Conservation (phyloP, 177 flowering plant genomes). For the Vitis hybrid region DNA sequence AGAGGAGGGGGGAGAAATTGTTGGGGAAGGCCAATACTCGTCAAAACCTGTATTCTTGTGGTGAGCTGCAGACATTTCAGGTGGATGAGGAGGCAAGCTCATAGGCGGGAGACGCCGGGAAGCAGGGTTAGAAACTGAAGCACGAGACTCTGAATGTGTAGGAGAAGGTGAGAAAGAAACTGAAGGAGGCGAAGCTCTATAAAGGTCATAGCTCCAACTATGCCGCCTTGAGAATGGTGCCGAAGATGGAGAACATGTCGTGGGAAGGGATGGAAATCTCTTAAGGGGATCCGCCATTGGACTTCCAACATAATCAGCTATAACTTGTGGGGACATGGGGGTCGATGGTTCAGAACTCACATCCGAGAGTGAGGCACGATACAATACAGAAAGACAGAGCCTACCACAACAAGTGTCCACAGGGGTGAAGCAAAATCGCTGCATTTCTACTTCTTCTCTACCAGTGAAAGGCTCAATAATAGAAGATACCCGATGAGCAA, state of each 20-base stretch:
- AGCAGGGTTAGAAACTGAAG: constrained; percentile 31
- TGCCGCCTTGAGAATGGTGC: constrained; percentile 67
- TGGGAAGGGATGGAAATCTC: constrained; percentile 67
- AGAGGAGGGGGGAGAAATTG: constrained; percentile 61
- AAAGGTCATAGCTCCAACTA: constrained; percentile 74
- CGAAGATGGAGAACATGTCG: constrained; percentile 42
- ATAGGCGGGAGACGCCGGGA: constrained; percentile 39
- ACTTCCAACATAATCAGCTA: constrained; percentile 94
- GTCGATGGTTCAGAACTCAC: constrained; percentile 59
- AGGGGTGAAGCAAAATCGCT: constrained; percentile 64
- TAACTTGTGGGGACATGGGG: constrained; percentile 73
- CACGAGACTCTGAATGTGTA: constrained; percentile 51
- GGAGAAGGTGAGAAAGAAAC: constrained; percentile 58
- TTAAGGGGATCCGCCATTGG: constrained; percentile 77
- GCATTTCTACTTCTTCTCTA: constrained; percentile 80
- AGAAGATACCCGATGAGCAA: constrained; percentile 63
- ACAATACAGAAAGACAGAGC: constrained; percentile 75
- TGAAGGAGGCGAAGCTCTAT: constrained; percentile 56
- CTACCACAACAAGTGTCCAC: constrained; percentile 79
- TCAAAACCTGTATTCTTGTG: constrained; percentile 48
- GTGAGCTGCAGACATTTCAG: constrained; percentile 34
- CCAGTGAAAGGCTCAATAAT: constrained; percentile 74
- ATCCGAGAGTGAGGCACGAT: constrained; percentile 51
- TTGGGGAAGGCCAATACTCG: constrained; percentile 68
- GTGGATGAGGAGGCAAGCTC: constrained; percentile 45